These are phyloP conservation scores for Cladophialophora chaetospira DNA, from an alignment of 2,329 filamentous ascomycete genomes.

Conservation along the genomic window DNA sequence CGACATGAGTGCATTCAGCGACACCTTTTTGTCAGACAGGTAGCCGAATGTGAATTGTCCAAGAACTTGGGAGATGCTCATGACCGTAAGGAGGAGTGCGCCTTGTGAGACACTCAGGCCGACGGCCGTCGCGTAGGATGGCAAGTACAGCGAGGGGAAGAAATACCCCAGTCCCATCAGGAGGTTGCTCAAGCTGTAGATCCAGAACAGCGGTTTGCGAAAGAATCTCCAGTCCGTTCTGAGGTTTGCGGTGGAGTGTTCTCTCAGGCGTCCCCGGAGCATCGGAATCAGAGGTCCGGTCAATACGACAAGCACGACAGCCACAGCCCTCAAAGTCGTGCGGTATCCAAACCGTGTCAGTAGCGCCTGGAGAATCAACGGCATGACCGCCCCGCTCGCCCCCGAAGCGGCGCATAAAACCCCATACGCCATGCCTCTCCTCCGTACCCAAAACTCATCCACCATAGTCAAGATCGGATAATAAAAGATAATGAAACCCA, in stretches of 20 bases:
- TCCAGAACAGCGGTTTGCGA: slow-evolving; percentile 42
- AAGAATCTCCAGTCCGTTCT: slow-evolving; percentile 42
- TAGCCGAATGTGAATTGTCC: slow-evolving; percentile 35
- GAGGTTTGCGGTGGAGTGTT: slow-evolving; percentile 36
- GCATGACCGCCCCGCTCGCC: slow-evolving; percentile 49
- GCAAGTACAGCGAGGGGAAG: slow-evolving; percentile 43
- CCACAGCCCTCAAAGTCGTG: slow-evolving; percentile 47
- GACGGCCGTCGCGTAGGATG: slow-evolving; percentile 38
- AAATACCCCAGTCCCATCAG: slow-evolving; percentile 42
- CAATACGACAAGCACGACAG: slow-evolving; percentile 41
- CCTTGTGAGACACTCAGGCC: slow-evolving; percentile 21
- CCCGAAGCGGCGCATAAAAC: slow-evolving; percentile 40
- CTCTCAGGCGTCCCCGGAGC: slow-evolving; percentile 42
- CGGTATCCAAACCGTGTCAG: slow-evolving; percentile 46
- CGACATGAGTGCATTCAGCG: slow-evolving; percentile 45
- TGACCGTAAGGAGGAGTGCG: slow-evolving; percentile 28
- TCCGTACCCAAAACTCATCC: slow-evolving; percentile 44
- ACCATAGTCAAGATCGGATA: slow-evolving; percentile 45
- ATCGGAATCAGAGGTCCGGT: slow-evolving; percentile 45
- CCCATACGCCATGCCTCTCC: slow-evolving; percentile 40
- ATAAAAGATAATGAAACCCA: slow-evolving; percentile 45
- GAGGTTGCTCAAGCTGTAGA: slow-evolving; percentile 51
- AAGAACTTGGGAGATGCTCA: slow-evolving; percentile 27
- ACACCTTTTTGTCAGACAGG: slow-evolving; percentile 44
- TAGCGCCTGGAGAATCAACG: slow-evolving; percentile 48